Conservation (phyloP, 2,329 filamentous ascomycete species). For the Microsporum audouinii region DNA sequence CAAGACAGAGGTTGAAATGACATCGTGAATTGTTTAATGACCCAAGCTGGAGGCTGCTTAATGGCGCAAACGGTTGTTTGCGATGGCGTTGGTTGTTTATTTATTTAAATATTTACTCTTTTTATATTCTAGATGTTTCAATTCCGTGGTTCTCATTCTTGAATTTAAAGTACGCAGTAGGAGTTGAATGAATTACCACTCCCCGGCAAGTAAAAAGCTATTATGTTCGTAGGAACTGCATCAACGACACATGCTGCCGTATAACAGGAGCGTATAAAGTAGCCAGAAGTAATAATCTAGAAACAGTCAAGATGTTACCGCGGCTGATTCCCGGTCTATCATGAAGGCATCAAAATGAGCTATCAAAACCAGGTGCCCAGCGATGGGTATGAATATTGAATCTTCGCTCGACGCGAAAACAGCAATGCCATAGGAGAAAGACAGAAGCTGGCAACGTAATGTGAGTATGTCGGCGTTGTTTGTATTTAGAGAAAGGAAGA, state of each 20-base stretch:
- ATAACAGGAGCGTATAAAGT: no score
- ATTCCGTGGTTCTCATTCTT: background rate
- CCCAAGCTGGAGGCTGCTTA: background rate
- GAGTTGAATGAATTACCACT: no score
- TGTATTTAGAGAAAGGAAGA: constrained; percentile 26
- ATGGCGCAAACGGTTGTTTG: background rate
- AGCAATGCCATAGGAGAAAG: constrained; percentile 40
- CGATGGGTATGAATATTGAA: constrained; percentile 45
- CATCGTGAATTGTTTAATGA: constrained; percentile 15
- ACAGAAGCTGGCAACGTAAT: constrained; percentile 50
- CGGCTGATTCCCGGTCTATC: constrained; percentile 63
- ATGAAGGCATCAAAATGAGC: constrained; percentile 48
- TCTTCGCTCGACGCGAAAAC: constrained; percentile 63
- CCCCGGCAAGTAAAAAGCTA: no score
- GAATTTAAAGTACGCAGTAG: no score
- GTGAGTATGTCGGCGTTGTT: constrained; percentile 45
- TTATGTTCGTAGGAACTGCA: no score
- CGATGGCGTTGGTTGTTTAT: background rate
- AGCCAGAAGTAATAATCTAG: background rate
- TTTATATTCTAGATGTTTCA: background rate
- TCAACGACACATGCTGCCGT: no score
- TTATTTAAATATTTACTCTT: background rate
- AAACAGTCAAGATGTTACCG: constrained; percentile 43
- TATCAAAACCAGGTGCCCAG: constrained; percentile 61
- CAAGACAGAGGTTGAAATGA: constrained; percentile 47